Base-by-base conservation (phyloP, 2,329 filamentous ascomycete genomes). In the Rhinocladiella mackenziei region DNA sequence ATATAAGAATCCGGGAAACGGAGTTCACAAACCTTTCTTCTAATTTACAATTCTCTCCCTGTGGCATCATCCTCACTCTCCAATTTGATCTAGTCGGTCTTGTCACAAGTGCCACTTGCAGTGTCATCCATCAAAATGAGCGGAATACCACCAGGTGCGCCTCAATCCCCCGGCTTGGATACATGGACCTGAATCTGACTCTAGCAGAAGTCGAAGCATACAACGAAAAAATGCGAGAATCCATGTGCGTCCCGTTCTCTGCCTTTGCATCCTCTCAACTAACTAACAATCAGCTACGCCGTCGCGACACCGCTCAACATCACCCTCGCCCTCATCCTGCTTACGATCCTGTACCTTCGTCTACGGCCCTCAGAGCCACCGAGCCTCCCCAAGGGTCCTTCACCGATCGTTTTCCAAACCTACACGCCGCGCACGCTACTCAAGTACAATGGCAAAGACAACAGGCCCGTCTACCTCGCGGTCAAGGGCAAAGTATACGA, bases 401-500 rank as follows among this genome's bases (percentile, higher is more conserved):
- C 65, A 2, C 88, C 88, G 3, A 80, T 92, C 35, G 82, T 96
- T 52, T 96, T 91, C 63, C 86, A 86, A 38, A 85, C 85, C 54
- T 95, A 88, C 66, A 89, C 82, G 5, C 85, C 86, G 10, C 83
- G 84, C 22, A 87, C 86, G 3, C 80, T 98, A n/a, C 77, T 88
- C 20, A 85, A 87, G 22, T 91, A 82, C 75, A 89, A 91, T 69
- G 92, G 92, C 63, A 70, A 74, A 42, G 76, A 85, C 59, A 76
- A 75, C 58, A 72, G 71, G 56, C 87, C 87, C 37, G 86, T 97
- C 19, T 95, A 87, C 68, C 78, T 98, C 36, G 86, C 88, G n/a
- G 89, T 97, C 13, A 85, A 88, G 30, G 89, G 92, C 39, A 81
- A 81, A 38, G 83, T 97, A 53, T 97, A 96, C 64, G 92, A 98